Percentiles rank a stretch among this genome's conserved stretches.
phyloP scores from a whole-genome alignment of 352 stramenopile species.

The Globisporangium nunn region DNA sequence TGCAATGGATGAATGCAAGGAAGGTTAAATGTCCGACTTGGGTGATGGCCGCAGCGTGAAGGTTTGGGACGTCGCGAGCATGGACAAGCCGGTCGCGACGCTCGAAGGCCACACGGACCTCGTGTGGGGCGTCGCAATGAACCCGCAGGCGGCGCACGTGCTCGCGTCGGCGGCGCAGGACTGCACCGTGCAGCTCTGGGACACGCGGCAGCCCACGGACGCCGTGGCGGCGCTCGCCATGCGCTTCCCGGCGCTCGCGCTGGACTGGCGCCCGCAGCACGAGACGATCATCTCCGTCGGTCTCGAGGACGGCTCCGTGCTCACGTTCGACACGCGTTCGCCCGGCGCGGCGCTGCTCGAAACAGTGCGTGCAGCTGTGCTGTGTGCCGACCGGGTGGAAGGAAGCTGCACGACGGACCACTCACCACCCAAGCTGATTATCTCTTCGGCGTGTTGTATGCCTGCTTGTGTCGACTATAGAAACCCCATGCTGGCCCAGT shows the following conservation, averaged over 20 bases:
- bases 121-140: constrained; percentile 63
- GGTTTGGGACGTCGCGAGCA: constrained; percentile 55
- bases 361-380: constrained; percentile 16
- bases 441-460: no score
- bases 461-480: neutral
- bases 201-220: constrained; percentile 41
- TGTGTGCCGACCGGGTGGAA: no score
- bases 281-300: constrained; percentile 50
- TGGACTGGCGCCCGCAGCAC: constrained; percentile 71
- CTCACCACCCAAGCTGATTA: no score
- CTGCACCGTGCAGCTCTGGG: constrained; percentile 65
- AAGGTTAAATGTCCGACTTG: neutral
- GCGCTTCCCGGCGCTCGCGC: constrained; percentile 28
- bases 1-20: no score
- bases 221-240: constrained; percentile 35
- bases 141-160: constrained; percentile 27
- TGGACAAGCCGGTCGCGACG: constrained; percentile 40
- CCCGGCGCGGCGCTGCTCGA: constrained; percentile 29
- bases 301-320: constrained; percentile 54
- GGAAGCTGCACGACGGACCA: no score
- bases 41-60: constrained; percentile 36
- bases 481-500: constrained; percentile 37
- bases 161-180: constrained; percentile 64
- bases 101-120: constrained; percentile 66
- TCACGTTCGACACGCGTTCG: constrained; percentile 63